phyloP scores from a whole-genome alignment of 768 basidiomycete species.

The Podaxis carcinomalis region DNA sequence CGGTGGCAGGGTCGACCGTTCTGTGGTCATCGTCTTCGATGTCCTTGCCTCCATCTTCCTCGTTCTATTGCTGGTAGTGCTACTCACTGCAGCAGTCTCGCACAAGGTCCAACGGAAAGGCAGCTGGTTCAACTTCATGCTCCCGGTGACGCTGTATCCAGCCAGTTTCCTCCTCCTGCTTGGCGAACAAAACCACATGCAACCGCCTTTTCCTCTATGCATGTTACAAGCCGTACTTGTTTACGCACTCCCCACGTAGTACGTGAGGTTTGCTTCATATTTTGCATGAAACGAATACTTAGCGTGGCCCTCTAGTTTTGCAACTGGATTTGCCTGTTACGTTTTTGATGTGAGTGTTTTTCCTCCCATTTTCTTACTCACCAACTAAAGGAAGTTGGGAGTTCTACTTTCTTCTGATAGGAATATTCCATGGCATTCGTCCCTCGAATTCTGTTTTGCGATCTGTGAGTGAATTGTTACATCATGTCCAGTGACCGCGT shows the following conservation, averaged over 20 bases:
- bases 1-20: not conserved
- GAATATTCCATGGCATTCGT: not conserved
- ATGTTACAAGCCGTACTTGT: slow-evolving; percentile 23
- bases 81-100: slow-evolving; percentile 1
- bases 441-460: not conserved
- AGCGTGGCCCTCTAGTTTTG: not conserved
- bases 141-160: slow-evolving; percentile 20
- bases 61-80: not conserved
- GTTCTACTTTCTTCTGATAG: not conserved
- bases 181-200: slow-evolving; percentile 18
- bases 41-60: not conserved
- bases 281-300: not conserved
- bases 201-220: slow-evolving; percentile 20
- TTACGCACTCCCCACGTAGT: slow-evolving; percentile 22
- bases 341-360: not conserved
- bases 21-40: slow-evolving; percentile 3
- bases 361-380: not conserved
- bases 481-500: no score
- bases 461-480: not conserved
- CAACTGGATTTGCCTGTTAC: slow-evolving; percentile 1
- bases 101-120: not conserved
- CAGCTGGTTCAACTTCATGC: slow-evolving; percentile 20
- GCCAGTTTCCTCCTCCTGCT: slow-evolving; percentile 19
- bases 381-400: not conserved
- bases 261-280: not conserved